Percentiles rank a stretch among this genome's conserved stretches.
Conservation (phyloP, 345 rosid genomes). For the Aurinia saxatilis region DNA sequence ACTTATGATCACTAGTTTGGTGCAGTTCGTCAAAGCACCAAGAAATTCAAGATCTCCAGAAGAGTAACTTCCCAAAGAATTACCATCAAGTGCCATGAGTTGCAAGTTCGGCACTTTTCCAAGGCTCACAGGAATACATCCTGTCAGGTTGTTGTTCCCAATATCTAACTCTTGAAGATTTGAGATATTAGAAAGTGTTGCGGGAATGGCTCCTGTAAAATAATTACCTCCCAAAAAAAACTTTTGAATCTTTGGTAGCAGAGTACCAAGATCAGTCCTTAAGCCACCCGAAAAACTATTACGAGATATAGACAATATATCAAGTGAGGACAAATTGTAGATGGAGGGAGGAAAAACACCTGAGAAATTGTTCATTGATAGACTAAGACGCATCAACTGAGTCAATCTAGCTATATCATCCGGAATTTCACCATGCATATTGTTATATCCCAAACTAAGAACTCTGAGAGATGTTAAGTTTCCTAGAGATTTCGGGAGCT, state of each 20-base stretch:
- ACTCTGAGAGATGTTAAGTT: background rate
- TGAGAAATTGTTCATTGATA: background rate
- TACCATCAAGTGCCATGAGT: background rate
- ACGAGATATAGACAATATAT: background rate
- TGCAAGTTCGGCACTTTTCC: background rate
- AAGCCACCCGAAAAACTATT: background rate
- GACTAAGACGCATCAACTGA: fast-evolving
- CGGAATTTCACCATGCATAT: background rate
- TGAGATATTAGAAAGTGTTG: background rate
- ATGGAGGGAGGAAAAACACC: too few species aligned
- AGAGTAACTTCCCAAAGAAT: too few species aligned
- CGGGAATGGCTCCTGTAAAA: background rate
- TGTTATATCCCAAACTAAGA: background rate
- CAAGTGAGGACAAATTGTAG: constrained; percentile 4
- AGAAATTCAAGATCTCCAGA: too few species aligned
- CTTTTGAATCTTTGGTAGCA: background rate
- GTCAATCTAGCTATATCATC: too few species aligned
- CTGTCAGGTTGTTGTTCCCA: background rate
- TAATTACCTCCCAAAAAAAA: background rate
- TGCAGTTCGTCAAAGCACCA: background rate
- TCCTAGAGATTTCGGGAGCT: constrained; percentile 8
- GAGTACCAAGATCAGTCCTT: background rate
- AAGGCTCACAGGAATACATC: too few species aligned
- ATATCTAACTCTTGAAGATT: background rate
- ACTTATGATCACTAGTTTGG: background rate